Evolutionary conservation across 495 filamentous ascomycete genomes (phyloP), one percentile per base, ranked within the genome.

Genomic region (Monascus purpureus): DNA sequence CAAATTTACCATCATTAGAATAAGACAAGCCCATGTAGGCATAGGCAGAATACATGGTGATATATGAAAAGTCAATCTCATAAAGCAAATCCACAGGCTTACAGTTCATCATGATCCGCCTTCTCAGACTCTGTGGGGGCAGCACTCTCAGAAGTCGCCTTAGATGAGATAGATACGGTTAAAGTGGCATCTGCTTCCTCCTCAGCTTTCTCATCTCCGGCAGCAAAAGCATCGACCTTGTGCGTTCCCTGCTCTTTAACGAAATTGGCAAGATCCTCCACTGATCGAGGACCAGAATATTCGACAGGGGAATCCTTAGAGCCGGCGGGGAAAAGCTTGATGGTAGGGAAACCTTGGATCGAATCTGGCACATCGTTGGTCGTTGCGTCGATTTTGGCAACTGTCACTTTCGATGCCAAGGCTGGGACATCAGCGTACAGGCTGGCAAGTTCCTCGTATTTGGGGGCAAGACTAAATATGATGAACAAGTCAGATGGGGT

Each of bases 311-410:
- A 59, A 43, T 68, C 68, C 73, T 99, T 99, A 53, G 70, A 64
- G 39, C 86, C 87, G 35, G 92, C 90, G 36, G 84, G 75, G 77
- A 75, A 99, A 23, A 99, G 72, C 73, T 95, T 99, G 73, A 99
- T 96, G 52, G 90, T 99, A 17, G 90, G 90, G 82, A 99, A 99
- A 33, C 90, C 90, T 53, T 80, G 75, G 55, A 99, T 90, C 54
- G 93, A 80, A 57, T 95, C 87, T 8, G 92, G 90, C 16, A 96
- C 82, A 52, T 97, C 90, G 65, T 97, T 97, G 65, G 68, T 64
- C 22, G 92, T 99, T 29, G 90, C 90, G 53, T 99, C 90, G 47
- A 99, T 82, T 75, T 99, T 99, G 55, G 92, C 90, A 46, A 99
- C 76, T 38, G 80, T 80, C 23, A 96, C 78, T 71, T 94, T 81